A percentile compares a stretch with the other conserved stretches of the same genome.
Evolutionary conservation across 768 basidiomycete species (phyloP).

Genomic region (Panaeolus papilionaceus): DNA sequence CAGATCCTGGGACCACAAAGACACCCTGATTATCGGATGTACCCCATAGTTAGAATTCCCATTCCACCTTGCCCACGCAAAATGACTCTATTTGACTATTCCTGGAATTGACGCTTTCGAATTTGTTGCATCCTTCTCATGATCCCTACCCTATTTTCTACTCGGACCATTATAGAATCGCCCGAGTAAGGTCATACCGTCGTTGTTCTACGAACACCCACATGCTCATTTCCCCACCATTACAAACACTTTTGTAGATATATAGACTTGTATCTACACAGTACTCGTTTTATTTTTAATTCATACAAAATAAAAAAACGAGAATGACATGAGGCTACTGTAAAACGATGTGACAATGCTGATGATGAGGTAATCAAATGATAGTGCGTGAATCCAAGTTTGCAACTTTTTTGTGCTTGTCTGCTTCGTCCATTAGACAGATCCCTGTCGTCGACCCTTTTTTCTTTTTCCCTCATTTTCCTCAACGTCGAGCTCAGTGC

Average conservation of each 20-base stretch:
- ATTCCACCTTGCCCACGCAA: not conserved
- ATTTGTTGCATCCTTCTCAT: too few species aligned
- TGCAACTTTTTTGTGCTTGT: slow-evolving; percentile 6
- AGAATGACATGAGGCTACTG: slow-evolving; percentile 4
- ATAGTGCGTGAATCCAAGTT: slow-evolving; percentile 14
- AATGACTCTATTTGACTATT: not conserved
- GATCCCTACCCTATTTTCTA: not conserved
- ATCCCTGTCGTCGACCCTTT: slow-evolving; percentile 19
- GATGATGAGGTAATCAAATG: slow-evolving; percentile 14
- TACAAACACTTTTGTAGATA: too few species aligned
- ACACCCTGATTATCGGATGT: not conserved
- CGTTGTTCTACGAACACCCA: not conserved
- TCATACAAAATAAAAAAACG: not conserved
- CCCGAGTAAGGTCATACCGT: too few species aligned
- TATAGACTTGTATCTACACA: not conserved
- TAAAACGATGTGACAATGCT: slow-evolving; percentile 11
- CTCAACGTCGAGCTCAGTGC: slow-evolving; percentile 20
- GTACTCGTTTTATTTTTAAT: not conserved
- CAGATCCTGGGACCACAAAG: not conserved
- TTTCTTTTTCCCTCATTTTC: slow-evolving; percentile 24
- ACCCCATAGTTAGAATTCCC: not conserved
- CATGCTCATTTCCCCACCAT: not conserved
- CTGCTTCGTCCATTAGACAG: slow-evolving; percentile 6
- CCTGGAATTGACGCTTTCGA: not conserved
- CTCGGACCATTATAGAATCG: not conserved